Conservation (phyloP, 2,329 filamentous ascomycete genomes). For the Verticillium nonalfalfae region DNA sequence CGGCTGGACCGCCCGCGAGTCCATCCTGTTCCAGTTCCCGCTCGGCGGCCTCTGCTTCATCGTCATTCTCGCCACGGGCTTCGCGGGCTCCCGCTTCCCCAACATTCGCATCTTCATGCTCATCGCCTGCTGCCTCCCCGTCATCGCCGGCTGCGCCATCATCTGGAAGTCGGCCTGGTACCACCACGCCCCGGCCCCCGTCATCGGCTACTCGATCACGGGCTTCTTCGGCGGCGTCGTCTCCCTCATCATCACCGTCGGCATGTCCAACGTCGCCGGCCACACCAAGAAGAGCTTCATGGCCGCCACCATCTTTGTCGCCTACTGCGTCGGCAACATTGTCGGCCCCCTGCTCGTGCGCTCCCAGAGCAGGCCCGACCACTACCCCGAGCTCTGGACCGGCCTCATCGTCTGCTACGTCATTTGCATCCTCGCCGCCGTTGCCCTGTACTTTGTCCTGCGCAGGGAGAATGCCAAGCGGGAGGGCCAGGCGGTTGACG, state of each 20-base stretch:
- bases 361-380: slow-evolving; percentile 55
- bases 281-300: slow-evolving; percentile 75
- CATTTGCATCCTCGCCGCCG: slow-evolving; percentile 56
- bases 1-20: slow-evolving; percentile 55
- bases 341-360: slow-evolving; percentile 67
- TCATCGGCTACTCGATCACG: slow-evolving; percentile 65
- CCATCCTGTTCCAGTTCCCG: slow-evolving; percentile 70
- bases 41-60: slow-evolving; percentile 63
- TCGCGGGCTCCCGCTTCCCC: slow-evolving; percentile 49
- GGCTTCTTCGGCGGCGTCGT: slow-evolving; percentile 69
- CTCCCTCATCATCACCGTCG: slow-evolving; percentile 45
- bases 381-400: slow-evolving; percentile 67
- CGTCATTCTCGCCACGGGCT: slow-evolving; percentile 61
- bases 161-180: slow-evolving; percentile 67
- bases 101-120: slow-evolving; percentile 63
- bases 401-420: slow-evolving; percentile 63
- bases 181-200: slow-evolving; percentile 57
- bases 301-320: slow-evolving; percentile 67
- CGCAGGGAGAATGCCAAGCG: slow-evolving; percentile 50
- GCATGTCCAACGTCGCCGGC: slow-evolving; percentile 64
- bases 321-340: slow-evolving; percentile 71
- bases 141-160: slow-evolving; percentile 67
- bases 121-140: slow-evolving; percentile 60
- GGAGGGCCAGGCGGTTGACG: slow-evolving; percentile 41
- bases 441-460: slow-evolving; percentile 52